Evolutionary conservation across 148 eudicot species (phyloP).

Genomic region (Fallopia convolvulus): DNA sequence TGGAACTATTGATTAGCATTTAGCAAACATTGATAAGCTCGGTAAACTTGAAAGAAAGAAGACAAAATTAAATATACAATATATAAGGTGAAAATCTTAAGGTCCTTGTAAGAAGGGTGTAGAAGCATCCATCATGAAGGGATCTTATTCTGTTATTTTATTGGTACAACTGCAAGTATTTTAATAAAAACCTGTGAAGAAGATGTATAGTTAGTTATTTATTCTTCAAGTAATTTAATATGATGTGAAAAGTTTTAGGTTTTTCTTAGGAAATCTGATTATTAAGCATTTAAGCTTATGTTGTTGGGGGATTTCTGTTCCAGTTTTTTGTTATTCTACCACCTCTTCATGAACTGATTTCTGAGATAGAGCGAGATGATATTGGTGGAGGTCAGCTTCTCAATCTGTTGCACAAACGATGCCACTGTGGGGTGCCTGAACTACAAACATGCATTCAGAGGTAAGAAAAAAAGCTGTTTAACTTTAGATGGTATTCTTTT

Average conservation of each 20-base stretch:
- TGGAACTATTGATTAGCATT: background rate
- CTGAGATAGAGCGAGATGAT: constrained; percentile 81
- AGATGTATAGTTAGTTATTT: background rate
- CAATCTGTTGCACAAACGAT: constrained; percentile 77
- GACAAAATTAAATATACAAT: background rate
- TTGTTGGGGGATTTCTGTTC: constrained; percentile 21
- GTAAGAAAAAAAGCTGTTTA: constrained; percentile 23
- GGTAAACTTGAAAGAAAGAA: background rate
- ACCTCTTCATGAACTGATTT: constrained; percentile 79
- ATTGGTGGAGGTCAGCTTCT: constrained; percentile 83
- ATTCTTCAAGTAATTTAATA: background rate
- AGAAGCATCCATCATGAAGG: background rate
- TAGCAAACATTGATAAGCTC: background rate
- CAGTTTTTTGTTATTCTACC: constrained; percentile 93
- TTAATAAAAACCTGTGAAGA: background rate
- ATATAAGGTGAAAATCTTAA: background rate
- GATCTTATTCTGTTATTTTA: background rate
- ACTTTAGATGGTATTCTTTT: background rate
- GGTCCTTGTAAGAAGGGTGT: background rate
- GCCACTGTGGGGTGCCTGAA: constrained; percentile 99
- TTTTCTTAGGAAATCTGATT: background rate
- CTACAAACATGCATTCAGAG: constrained; percentile 87
- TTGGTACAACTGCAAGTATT: background rate
- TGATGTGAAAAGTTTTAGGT: background rate
- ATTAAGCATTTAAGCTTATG: constrained; percentile 4